Evolutionary conservation across 495 filamentous ascomycete species (phyloP).

Genomic region (Aspergillus haitiensis): DNA sequence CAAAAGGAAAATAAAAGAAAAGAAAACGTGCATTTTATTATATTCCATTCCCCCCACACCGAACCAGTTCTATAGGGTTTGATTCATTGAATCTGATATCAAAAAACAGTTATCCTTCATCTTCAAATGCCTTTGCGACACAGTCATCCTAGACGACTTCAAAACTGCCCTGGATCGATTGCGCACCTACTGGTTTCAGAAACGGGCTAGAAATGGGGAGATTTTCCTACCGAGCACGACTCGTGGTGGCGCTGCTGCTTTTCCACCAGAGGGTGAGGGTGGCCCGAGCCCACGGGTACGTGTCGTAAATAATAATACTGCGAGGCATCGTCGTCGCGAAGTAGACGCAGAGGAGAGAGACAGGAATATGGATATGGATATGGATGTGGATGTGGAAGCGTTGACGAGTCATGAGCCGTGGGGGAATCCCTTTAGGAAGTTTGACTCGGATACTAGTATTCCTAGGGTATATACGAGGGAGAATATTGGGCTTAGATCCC

Average conservation of each 20-base stretch:
- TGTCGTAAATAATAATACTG: not conserved
- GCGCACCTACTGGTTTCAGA: slow-evolving; percentile 31
- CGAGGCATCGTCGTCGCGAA: too few relatives aligned
- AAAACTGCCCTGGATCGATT: slow-evolving; percentile 54
- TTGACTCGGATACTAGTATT: not conserved
- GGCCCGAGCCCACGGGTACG: not conserved
- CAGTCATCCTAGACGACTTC: slow-evolving; percentile 62
- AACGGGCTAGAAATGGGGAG: slow-evolving; percentile 19
- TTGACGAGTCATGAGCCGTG: not conserved
- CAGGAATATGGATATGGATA: not conserved
- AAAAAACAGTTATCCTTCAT: slow-evolving; percentile 48
- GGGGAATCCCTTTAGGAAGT: slow-evolving; percentile 3
- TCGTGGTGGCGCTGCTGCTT: too few relatives aligned
- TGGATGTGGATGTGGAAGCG: slow-evolving; percentile 5
- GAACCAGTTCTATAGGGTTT: too few relatives aligned
- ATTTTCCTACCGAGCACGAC: slow-evolving; percentile 17
- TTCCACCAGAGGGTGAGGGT: not conserved
- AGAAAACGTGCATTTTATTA: not conserved
- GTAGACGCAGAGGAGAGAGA: not conserved
- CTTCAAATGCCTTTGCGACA: slow-evolving; percentile 62
- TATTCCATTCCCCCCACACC: not conserved
- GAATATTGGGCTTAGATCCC: not conserved
- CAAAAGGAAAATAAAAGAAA: not conserved
- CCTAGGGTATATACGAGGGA: slow-evolving; percentile 20
- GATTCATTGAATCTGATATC: too few relatives aligned